Evolutionary conservation across 495 filamentous ascomycete species (phyloP), one percentile per base, ranked within the genome.

Genomic region (Neurospora sublineolata): DNA sequence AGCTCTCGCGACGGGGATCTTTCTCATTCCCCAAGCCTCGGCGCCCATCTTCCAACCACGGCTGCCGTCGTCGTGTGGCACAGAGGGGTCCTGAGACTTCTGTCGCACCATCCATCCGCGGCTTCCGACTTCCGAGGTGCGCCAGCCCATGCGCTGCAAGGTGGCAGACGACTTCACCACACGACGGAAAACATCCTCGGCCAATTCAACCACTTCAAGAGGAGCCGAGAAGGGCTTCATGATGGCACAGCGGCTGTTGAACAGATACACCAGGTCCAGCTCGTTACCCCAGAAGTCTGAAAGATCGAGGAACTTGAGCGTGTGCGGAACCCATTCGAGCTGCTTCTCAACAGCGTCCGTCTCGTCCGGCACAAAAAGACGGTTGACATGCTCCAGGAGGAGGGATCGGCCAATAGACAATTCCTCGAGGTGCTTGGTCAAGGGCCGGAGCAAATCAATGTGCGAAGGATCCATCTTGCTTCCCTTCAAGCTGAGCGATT

Each of bases 11-110:
- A 95, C 89, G 12, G 93, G 92, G 37, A 93, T 85, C 85, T 97
- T 97, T 58, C 91, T 86, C 88, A 93, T 93, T 18, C 93, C 93
- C 93, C 93, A 95, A 82, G 87, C 90, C 72, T 87, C 87, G n/a
- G 92, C 92, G 14, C 93, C 93, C 92, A 93, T 92, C 83, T 97
- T 97, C 93, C 93, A 97, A 70, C 78, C 76, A 37, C 91, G 84
- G 39, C 85, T 80, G 7, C 90, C 90, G 23, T 82, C 80, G 39
- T 83, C 83, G 11, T 79, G 44, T 67, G 60, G 58, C 14, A 64
- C 52, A 64, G 52, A 64, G 27, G 52, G 52, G 52, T 64, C 52
- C 27, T 64, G 52, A 64, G 52, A 64, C 68, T 77, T 77, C 42
- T 87, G 80, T 41, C 91, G 75, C 83, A 95, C 93, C 83, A 94